These are phyloP conservation scores for Mrakia hoshinonis DNA, from an alignment of 768 basidiomycete species.

Conservation along the genomic window DNA sequence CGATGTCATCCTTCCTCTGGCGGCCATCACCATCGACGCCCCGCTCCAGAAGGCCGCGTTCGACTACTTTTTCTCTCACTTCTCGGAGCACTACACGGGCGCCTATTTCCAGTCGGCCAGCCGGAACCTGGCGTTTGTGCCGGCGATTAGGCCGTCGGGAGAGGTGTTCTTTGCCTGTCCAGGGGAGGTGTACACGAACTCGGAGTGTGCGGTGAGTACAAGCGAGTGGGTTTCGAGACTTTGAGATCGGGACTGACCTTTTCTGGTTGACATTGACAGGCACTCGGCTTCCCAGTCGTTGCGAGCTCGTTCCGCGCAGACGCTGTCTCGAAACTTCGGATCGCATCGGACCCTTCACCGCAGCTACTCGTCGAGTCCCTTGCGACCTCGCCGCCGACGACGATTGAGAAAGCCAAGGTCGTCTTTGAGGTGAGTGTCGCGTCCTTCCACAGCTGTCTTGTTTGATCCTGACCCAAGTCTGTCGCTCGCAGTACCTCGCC, in stretches of 20 bases:
- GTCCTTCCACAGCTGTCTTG: background rate
- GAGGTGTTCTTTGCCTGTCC: slow-evolving; percentile 51
- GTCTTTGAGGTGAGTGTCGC: slow-evolving; percentile 58
- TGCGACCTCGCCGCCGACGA: slow-evolving; percentile 52
- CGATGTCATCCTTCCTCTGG: slow-evolving; percentile 57
- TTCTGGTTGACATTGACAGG: too few relatives aligned
- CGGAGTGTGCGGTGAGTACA: slow-evolving; percentile 50
- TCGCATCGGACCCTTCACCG: slow-evolving; percentile 62
- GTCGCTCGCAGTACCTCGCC: slow-evolving; percentile 29
- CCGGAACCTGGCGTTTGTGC: slow-evolving; percentile 62
- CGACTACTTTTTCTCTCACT: slow-evolving; percentile 72
- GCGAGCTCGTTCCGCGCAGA: slow-evolving; percentile 39
- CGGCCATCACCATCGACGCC: slow-evolving; percentile 49
- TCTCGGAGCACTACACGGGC: slow-evolving; percentile 47
- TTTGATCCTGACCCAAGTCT: background rate
- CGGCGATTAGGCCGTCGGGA: slow-evolving; percentile 54
- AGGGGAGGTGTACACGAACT: slow-evolving; percentile 61
- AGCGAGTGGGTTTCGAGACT: too few relatives aligned
- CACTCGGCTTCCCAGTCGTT: slow-evolving; percentile 66
- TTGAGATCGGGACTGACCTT: too few relatives aligned
- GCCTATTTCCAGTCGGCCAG: slow-evolving; percentile 42
- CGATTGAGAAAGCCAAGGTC: slow-evolving; percentile 49
- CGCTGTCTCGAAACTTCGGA: slow-evolving; percentile 55
- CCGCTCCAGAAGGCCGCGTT: slow-evolving; percentile 55
- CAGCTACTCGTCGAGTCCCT: slow-evolving; percentile 54